These are phyloP conservation scores for Gynostemma pentaphyllum DNA, from an alignment of 306 rosid species.

Conservation along the genomic window DNA sequence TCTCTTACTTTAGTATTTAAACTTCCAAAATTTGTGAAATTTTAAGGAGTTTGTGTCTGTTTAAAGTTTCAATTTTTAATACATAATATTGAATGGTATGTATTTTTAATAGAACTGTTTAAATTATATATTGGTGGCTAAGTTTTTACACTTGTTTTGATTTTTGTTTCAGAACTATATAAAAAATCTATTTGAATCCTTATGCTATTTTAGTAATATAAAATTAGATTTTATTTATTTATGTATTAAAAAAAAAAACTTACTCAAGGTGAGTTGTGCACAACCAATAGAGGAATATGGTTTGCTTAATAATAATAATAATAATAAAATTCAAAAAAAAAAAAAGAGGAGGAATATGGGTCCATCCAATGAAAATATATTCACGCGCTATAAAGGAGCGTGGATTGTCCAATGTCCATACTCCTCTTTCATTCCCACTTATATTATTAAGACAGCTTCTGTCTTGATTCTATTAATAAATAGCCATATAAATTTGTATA, in stretches of 20 bases:
- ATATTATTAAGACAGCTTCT: neutral
- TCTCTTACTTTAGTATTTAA: neutral
- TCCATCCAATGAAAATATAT: neutral
- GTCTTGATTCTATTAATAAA: neutral
- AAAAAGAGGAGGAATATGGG: too few relatives aligned
- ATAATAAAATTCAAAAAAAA: too few relatives aligned
- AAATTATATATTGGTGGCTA: too few relatives aligned
- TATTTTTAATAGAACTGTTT: too few relatives aligned
- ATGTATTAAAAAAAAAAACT: too few relatives aligned
- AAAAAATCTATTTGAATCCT: too few relatives aligned
- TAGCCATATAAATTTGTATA: too few relatives aligned
- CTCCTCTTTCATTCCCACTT: neutral
- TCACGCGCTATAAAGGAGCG: constrained; percentile 7
- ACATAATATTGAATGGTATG: neutral
- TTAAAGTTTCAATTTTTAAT: neutral
- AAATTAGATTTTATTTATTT: too few relatives aligned
- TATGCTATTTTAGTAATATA: too few relatives aligned
- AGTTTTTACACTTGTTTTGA: too few relatives aligned
- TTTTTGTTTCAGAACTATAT: too few relatives aligned
- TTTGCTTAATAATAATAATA: too few relatives aligned
- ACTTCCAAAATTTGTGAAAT: neutral
- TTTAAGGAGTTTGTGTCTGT: neutral
- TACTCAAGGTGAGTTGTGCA: neutral
- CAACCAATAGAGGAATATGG: constrained; percentile 5
- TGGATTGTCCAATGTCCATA: neutral